phyloP scores from a whole-genome alignment of 495 filamentous ascomycete species.

The Trichoderma reesei region DNA sequence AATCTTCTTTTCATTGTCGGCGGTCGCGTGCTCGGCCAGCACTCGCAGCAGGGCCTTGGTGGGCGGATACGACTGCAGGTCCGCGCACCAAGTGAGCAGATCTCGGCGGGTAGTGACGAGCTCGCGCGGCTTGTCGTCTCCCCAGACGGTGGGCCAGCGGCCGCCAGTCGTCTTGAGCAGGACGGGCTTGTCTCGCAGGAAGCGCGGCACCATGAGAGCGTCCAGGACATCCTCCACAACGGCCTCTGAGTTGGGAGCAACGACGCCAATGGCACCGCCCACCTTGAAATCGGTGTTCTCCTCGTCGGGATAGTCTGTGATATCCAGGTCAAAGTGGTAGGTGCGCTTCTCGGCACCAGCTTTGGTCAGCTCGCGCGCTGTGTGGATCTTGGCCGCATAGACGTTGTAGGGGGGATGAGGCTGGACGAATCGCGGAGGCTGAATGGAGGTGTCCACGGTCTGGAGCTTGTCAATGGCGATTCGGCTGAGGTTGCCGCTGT shows the following conservation, averaged over 20 bases:
- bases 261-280: conserved; percentile 88
- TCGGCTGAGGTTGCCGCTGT: conserved; percentile 18
- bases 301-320: conserved; percentile 88
- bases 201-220: conserved; percentile 62
- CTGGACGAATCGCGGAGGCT: conserved; percentile 82
- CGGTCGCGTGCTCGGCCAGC: conserved; percentile 73
- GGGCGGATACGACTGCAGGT: conserved; percentile 85
- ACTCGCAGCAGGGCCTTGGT: conserved; percentile 81
- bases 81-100: conserved; percentile 87
- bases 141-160: conserved; percentile 97
- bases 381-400: conserved; percentile 71
- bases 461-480: conserved; percentile 18
- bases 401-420: conserved; percentile 93
- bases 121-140: conserved; percentile 74
- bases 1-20: conserved; percentile 76
- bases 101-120: conserved; percentile 82
- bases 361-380: conserved; percentile 76
- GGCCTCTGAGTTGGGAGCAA: conserved; percentile 69
- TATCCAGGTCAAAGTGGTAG: conserved; percentile 93
- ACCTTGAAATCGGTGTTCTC: conserved; percentile 88
- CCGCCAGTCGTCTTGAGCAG: conserved; percentile 67
- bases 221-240: conserved; percentile 79
- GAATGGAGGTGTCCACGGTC: conserved; percentile 35
- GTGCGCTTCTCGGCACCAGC: conserved; percentile 93
- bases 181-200: conserved; percentile 71